These are phyloP conservation scores for Linderniella brevidens DNA, from an alignment of 257 asterid genomes.

Conservation along the genomic window DNA sequence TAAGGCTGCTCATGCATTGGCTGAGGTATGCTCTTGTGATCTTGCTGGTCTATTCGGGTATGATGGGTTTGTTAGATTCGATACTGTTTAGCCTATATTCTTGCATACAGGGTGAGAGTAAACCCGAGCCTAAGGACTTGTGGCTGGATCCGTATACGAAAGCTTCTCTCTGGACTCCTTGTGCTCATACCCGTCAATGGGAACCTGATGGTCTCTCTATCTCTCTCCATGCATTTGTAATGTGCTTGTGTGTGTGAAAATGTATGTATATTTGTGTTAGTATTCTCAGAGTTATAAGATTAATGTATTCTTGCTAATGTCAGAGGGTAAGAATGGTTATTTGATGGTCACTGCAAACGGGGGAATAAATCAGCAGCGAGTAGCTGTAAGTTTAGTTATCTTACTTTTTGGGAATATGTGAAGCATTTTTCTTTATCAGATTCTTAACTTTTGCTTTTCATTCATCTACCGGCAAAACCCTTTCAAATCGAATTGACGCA, in stretches of 20 bases:
- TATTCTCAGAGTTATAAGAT: not conserved
- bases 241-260: not conserved
- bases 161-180: slow-evolving; percentile 89
- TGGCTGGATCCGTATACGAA: slow-evolving; percentile 70
- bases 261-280: not conserved
- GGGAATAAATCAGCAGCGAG: slow-evolving; percentile 98
- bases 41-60: not conserved
- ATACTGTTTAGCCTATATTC: slow-evolving; percentile 1
- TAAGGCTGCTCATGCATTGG: slow-evolving; percentile 89
- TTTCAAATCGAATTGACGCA: too few species aligned
- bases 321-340: slow-evolving; percentile 73
- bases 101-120: slow-evolving; percentile 53
- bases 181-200: slow-evolving; percentile 58
- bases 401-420: not conserved
- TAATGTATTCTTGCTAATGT: slow-evolving; percentile 12
- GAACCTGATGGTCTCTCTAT: slow-evolving; percentile 49
- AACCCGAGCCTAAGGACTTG: slow-evolving; percentile 79
- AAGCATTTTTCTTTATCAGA: not conserved
- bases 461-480: not conserved
- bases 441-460: not conserved
- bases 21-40: slow-evolving; percentile 41
- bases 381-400: slow-evolving; percentile 55
- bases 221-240: slow-evolving; percentile 9
- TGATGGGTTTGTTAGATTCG: slow-evolving; percentile 7
- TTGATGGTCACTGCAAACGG: slow-evolving; percentile 93